A percentile compares a stretch with the other conserved stretches of the same genome.
Conservation (phyloP, 495 filamentous ascomycete species). For the Aspergillus hancockii region DNA sequence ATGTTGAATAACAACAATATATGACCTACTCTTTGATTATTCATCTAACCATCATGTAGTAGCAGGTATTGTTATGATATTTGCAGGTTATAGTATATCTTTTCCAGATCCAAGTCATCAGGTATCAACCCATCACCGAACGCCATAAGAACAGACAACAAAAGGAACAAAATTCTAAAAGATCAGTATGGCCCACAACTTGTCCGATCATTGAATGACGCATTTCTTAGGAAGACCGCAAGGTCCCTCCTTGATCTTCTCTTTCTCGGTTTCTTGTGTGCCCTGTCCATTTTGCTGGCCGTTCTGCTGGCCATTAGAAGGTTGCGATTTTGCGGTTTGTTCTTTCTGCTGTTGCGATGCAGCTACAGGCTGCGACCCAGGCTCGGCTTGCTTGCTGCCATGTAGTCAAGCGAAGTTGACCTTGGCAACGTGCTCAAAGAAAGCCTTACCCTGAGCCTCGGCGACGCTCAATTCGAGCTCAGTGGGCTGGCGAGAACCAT, state of each 20-base stretch:
- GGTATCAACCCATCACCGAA: slow-evolving; percentile 14
- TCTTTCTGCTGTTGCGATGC: slow-evolving; percentile 23
- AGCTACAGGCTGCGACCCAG: slow-evolving; percentile 30
- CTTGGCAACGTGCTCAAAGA: slow-evolving; percentile 78
- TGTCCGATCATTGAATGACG: slow-evolving; percentile 50
- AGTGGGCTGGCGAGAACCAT: slow-evolving; percentile 81
- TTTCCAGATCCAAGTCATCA: slow-evolving; percentile 12
- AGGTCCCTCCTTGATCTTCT: slow-evolving; percentile 54
- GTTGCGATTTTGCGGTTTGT: slow-evolving; percentile 12
- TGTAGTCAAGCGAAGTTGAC: slow-evolving; percentile 81
- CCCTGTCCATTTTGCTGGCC: slow-evolving; percentile 19
- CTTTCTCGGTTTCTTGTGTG: slow-evolving; percentile 36
- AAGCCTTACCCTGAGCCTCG: slow-evolving; percentile 76
- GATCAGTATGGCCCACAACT: slow-evolving; percentile 17
- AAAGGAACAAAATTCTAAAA: neutral
- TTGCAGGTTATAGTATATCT: neutral
- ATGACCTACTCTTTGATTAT: neutral
- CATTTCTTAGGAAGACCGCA: slow-evolving; percentile 74
- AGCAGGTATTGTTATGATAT: neutral
- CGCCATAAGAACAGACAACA: slow-evolving; percentile 8
- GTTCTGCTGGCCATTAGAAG: slow-evolving; percentile 16
- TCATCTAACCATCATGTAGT: neutral
- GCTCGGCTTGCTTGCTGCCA: slow-evolving; percentile 50
- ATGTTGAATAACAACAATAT: neutral
- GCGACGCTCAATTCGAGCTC: slow-evolving; percentile 76